Evolutionary conservation across 2,329 filamentous ascomycete species (phyloP).

Genomic region (Didymosphaeria variabile): DNA sequence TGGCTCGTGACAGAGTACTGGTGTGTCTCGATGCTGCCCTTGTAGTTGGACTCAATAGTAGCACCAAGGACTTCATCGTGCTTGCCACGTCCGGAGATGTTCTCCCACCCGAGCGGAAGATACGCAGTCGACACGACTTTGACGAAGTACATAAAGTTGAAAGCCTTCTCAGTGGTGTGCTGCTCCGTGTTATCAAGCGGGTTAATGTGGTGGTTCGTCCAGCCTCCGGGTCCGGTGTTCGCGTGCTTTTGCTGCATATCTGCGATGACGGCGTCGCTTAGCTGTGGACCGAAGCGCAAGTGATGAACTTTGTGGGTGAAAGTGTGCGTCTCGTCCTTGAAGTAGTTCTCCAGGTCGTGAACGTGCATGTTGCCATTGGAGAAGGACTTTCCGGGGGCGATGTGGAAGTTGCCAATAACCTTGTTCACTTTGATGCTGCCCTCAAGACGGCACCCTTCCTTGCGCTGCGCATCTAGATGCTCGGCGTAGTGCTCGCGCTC

Average conservation of each 20-base stretch:
- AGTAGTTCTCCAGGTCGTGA: conserved; percentile 96
- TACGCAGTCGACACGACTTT: conserved; percentile 98
- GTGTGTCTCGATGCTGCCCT: conserved; percentile 92
- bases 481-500: conserved; percentile 92
- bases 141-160: conserved; percentile 99
- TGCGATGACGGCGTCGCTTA: conserved; percentile 73
- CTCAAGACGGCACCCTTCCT: conserved; percentile 94
- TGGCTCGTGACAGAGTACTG: conserved; percentile 99
- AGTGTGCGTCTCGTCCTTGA: conserved; percentile 79
- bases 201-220: conserved; percentile 92
- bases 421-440: conserved; percentile 95
- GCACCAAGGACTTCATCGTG: conserved; percentile 62
- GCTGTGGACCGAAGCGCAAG: conserved; percentile 89
- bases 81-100: conserved; percentile 51
- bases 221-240: conserved; percentile 68
- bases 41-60: conserved; percentile 64
- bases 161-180: conserved; percentile 80
- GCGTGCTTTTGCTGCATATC: conserved; percentile 52
- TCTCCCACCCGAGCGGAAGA: conserved; percentile 88
- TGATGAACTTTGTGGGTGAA: conserved; percentile 91
- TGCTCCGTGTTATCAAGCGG: conserved; percentile 85
- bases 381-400: conserved; percentile 95
- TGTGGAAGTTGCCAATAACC: conserved; percentile 97
- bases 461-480: conserved; percentile 83
- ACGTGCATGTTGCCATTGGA: conserved; percentile 97